A percentile compares a stretch with the other conserved stretches of the same genome.
Evolutionary conservation across 2,329 filamentous ascomycete species (phyloP).

Genomic region (Zalaria sp.): DNA sequence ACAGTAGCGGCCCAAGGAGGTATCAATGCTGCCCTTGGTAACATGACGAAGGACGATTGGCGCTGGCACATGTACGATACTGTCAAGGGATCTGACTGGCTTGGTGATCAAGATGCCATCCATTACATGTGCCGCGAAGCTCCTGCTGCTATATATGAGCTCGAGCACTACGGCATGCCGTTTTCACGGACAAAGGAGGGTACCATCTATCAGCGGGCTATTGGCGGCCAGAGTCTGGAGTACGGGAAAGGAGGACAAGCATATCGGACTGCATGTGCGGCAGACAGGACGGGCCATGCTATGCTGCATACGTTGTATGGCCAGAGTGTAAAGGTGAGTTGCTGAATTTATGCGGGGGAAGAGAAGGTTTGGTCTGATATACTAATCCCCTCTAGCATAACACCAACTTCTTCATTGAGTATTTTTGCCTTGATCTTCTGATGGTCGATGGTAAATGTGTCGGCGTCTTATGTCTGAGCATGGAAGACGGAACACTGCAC

Average conservation of each 20-base stretch:
- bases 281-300: slow-evolving; percentile 35
- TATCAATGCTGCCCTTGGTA: slow-evolving; percentile 45
- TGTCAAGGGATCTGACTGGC: slow-evolving; percentile 44
- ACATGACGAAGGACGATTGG: slow-evolving; percentile 43
- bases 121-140: slow-evolving; percentile 46
- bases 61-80: slow-evolving; percentile 48
- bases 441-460: slow-evolving; percentile 35
- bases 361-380: neutral
- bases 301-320: slow-evolving; percentile 38
- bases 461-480: slow-evolving; percentile 30
- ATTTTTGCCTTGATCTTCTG: slow-evolving; percentile 34
- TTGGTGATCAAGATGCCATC: slow-evolving; percentile 45
- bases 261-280: slow-evolving; percentile 31
- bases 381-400: slow-evolving; percentile 17
- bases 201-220: slow-evolving; percentile 33
- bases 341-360: neutral
- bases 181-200: slow-evolving; percentile 35
- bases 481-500: slow-evolving; percentile 36
- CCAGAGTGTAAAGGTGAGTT: slow-evolving; percentile 26
- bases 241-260: slow-evolving; percentile 36
- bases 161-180: slow-evolving; percentile 41
- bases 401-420: slow-evolving; percentile 37
- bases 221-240: slow-evolving; percentile 33
- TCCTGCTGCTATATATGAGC: slow-evolving; percentile 38
- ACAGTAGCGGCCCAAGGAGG: slow-evolving; percentile 55